phyloP scores from a whole-genome alignment of 2,329 filamentous ascomycete genomes.

The Calonectria hawksworthii region DNA sequence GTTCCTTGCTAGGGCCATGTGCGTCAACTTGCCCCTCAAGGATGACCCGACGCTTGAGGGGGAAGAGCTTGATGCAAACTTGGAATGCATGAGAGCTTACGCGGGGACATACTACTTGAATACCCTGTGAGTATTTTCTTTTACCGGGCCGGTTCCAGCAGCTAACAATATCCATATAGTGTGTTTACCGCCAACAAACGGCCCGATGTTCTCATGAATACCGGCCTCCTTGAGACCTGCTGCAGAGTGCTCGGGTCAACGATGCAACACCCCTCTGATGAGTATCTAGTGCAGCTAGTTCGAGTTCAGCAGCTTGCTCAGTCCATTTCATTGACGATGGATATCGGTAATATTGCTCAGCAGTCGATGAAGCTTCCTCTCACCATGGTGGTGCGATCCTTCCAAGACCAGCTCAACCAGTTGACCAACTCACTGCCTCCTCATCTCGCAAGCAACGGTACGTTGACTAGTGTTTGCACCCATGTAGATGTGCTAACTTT shows the following conservation, averaged over 20 bases:
- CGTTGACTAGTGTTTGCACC: constrained; percentile 16
- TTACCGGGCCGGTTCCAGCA: too few relatives aligned
- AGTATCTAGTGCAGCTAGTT: constrained; percentile 60
- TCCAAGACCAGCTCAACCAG: constrained; percentile 59
- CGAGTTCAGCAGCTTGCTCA: constrained; percentile 64
- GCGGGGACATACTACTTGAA: constrained; percentile 65
- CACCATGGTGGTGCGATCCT: constrained; percentile 57
- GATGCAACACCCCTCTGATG: constrained; percentile 59
- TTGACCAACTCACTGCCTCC: constrained; percentile 54
- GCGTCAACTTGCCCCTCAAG: constrained; percentile 56
- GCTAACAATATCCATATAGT: constrained; percentile 39
- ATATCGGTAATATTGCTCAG: constrained; percentile 46
- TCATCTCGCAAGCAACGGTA: constrained; percentile 53
- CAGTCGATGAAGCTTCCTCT: constrained; percentile 56
- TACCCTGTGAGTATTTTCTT: constrained; percentile 55
- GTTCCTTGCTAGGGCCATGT: constrained; percentile 63
- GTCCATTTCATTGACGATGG: constrained; percentile 59
- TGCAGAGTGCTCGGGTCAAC: constrained; percentile 58
- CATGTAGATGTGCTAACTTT: constrained; percentile 14
- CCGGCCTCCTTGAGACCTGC: constrained; percentile 58
- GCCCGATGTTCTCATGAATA: constrained; percentile 63
- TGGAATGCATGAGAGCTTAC: constrained; percentile 63
- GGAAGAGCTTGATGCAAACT: constrained; percentile 41
- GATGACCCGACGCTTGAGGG: constrained; percentile 39
- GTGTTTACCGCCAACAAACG: constrained; percentile 63